A percentile compares a stretch with the other conserved stretches of the same genome.
These are phyloP conservation scores for Rubus parviflorus DNA, from an alignment of 306 rosid genomes.

Conservation along the genomic window DNA sequence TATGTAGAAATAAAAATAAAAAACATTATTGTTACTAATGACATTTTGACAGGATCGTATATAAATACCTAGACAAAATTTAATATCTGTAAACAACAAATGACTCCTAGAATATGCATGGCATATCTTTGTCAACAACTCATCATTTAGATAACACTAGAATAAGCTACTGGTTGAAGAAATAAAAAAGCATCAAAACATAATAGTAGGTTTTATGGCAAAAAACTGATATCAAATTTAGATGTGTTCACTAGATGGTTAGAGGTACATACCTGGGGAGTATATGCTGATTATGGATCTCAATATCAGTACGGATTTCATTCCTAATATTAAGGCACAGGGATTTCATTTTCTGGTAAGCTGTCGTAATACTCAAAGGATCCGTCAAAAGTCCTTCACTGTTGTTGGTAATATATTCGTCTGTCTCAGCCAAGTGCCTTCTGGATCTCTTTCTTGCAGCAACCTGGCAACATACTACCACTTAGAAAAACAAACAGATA, in stretches of 20 bases:
- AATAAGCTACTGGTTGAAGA: not conserved
- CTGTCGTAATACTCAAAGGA: constrained; percentile 51
- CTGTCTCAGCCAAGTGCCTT: constrained; percentile 86
- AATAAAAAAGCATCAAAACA: not conserved
- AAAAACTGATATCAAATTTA: not conserved
- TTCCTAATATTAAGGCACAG: constrained; percentile 69
- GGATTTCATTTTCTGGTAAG: constrained; percentile 87
- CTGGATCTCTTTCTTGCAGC: constrained; percentile 89
- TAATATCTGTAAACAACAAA: not conserved
- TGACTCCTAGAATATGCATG: not conserved
- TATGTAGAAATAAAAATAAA: not conserved
- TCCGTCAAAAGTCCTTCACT: constrained; percentile 71
- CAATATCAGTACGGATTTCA: constrained; percentile 80
- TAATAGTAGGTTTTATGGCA: not conserved
- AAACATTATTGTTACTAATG: not conserved
- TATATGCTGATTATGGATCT: constrained; percentile 84
- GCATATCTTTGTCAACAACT: not conserved
- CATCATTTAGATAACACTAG: not conserved
- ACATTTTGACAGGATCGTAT: not conserved
- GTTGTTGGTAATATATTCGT: constrained; percentile 70
- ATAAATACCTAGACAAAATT: not conserved
- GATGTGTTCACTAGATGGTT: constrained; percentile 10
- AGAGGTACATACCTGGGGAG: constrained; percentile 79
- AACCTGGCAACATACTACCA: constrained; percentile 51
- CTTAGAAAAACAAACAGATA: constrained; percentile 28